Base-by-base conservation (phyloP, 208 protist genomes). In the Acanthamoeba divionensis region DNA sequence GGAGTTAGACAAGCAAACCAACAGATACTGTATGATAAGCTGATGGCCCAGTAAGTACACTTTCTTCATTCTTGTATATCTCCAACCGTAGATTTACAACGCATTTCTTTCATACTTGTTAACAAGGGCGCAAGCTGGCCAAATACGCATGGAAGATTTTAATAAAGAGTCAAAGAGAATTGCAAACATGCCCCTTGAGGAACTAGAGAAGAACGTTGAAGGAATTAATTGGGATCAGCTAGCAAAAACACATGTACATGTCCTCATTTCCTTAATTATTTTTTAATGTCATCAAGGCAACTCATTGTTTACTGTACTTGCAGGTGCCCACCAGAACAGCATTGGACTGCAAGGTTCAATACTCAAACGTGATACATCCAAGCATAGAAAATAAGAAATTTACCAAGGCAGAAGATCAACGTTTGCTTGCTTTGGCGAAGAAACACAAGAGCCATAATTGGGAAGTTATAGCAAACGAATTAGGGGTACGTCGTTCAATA, bases 391-490 rank as follows among this genome's bases (percentile, higher is more conserved):
- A 90, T 18, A 12, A 33, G 31, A 62, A 48, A 29, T 95, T 87
- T 57, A 92, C 92, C 0, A 93, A 93, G 41, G 87, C 91, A 21
- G 94, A 95, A 24, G 94, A 95, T 50, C 54, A 86, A 26, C 24
- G 62, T 13, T 38, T 95, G 2, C 48, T 95, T 13, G 13, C 6
- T 13, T 29, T 95, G 1, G 92, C 92, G 18, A 71, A 90, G 0
- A 62, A 93, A 52, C 90, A 95, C 54, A 79, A 88, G 24, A 91
- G 86, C 26, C 69, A 94, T 54, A 47, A 95, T 48, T 95, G 94
- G 94, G 13, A 36, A 7, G 24, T 47, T 5, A 91, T 95, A 13
- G 73, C 92, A 13, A 15, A 31, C 0, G 80, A 94, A 8, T 21
- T 95, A 2, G 54, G 66, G 79, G 79, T 88, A 66, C 33, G 36